Conservation (phyloP, 257 asterid genomes). For the Forsythia viridissima region DNA sequence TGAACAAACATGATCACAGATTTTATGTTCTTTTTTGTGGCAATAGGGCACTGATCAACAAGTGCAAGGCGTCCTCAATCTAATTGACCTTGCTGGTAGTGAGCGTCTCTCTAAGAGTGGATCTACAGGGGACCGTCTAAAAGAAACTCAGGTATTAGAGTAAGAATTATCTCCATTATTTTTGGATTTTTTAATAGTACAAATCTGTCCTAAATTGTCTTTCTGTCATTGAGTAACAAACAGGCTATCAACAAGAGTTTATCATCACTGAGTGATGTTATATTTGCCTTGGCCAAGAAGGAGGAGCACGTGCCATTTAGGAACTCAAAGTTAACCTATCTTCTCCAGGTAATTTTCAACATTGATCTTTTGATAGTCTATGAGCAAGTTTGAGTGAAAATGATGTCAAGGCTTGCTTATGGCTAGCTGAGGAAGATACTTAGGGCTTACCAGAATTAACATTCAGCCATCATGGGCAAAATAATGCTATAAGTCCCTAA, state of each 20-base stretch:
- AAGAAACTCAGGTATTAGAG: conserved; percentile 86
- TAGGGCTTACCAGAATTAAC: background rate
- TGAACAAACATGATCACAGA: background rate
- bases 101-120: conserved; percentile 97
- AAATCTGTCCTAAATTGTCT: conserved; percentile 4
- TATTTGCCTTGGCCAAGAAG: conserved; percentile 89
- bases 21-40: conserved; percentile 16
- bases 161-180: background rate
- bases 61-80: conserved; percentile 86
- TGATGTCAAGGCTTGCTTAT: background rate
- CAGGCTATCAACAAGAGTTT: conserved; percentile 96
- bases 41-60: conserved; percentile 86
- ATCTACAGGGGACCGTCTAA: conserved; percentile 86
- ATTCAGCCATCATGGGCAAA: background rate
- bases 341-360: conserved; percentile 78
- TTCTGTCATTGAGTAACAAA: background rate
- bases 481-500: background rate
- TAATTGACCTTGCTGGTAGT: conserved; percentile 97
- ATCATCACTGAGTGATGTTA: conserved; percentile 90
- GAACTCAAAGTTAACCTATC: conserved; percentile 92
- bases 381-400: background rate
- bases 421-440: background rate
- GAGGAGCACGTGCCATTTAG: conserved; percentile 94
- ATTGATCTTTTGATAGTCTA: background rate
- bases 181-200: background rate